These are phyloP conservation scores for Carex myosuroides DNA, from an alignment of 176 grass and related monocot species.

Conservation along the genomic window DNA sequence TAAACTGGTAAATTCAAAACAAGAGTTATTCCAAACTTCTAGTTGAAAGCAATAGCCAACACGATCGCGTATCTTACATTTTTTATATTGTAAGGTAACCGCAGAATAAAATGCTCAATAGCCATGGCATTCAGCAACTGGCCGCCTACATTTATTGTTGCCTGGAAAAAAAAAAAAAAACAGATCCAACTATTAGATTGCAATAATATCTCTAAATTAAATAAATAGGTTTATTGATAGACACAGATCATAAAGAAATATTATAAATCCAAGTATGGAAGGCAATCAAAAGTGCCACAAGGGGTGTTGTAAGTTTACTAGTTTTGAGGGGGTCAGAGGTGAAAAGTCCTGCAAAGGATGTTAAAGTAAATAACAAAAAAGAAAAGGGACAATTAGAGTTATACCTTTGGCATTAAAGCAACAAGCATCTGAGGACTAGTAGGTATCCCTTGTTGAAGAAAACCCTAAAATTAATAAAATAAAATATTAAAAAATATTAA, in stretches of 20 bases:
- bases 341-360: background rate
- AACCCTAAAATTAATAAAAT: constrained; percentile 56
- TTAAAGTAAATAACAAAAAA: background rate
- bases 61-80: constrained; percentile 36
- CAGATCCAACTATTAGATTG: background rate
- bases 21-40: background rate
- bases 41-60: background rate
- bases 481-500: background rate
- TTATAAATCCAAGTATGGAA: background rate
- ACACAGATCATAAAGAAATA: background rate
- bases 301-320: background rate
- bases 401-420: constrained; percentile 87
- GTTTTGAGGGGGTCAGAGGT: background rate
- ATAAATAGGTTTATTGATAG: background rate
- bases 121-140: constrained; percentile 85
- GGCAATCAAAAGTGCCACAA: background rate
- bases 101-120: constrained; percentile 89
- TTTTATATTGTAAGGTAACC: constrained; percentile 73
- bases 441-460: constrained; percentile 92
- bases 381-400: background rate
- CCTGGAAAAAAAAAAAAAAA: constrained; percentile 40
- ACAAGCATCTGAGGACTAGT: constrained; percentile 66
- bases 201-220: background rate
- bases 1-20: constrained; percentile 3
- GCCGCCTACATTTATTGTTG: constrained; percentile 66